phyloP scores from a whole-genome alignment of 2,329 filamentous ascomycete species.

The Ilyonectria mors-panacis region DNA sequence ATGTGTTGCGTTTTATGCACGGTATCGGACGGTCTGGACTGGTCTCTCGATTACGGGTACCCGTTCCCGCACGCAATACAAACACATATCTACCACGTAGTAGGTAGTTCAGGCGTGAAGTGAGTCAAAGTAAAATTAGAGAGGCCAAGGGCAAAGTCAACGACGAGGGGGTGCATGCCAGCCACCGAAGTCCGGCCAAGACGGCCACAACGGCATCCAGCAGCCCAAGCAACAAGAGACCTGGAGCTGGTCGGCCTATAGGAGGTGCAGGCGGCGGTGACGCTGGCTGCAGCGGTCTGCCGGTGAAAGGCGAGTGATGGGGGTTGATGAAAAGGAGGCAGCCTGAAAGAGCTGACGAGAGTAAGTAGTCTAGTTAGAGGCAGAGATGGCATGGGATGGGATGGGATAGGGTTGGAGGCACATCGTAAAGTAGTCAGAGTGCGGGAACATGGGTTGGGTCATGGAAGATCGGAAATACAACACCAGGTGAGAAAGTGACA shows the following conservation, averaged over 20 bases:
- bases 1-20: slow-evolving; percentile 17
- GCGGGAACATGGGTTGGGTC: not conserved
- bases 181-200: slow-evolving; percentile 17
- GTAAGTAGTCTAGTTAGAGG: not conserved
- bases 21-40: slow-evolving; percentile 23
- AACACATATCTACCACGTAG: not conserved
- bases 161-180: slow-evolving; percentile 7
- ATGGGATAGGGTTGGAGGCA: slow-evolving; percentile 14
- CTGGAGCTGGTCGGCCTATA: slow-evolving; percentile 33
- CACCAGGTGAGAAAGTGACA: not conserved
- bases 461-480: slow-evolving; percentile 16
- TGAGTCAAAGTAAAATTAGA: slow-evolving; percentile 30
- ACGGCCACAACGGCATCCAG: slow-evolving; percentile 23
- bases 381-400: slow-evolving; percentile 4
- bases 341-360: slow-evolving; percentile 4
- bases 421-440: slow-evolving; percentile 1
- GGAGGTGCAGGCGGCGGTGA: slow-evolving; percentile 37
- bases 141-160: slow-evolving; percentile 7
- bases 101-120: slow-evolving; percentile 4
- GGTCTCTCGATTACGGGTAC: not conserved
- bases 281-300: slow-evolving; percentile 36
- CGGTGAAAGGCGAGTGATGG: slow-evolving; percentile 27
- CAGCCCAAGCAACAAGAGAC: slow-evolving; percentile 23
- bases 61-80: not conserved
- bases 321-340: slow-evolving; percentile 6